Conservation (phyloP, 164 flowering plant genomes). For the Liriodendron chinense region DNA sequence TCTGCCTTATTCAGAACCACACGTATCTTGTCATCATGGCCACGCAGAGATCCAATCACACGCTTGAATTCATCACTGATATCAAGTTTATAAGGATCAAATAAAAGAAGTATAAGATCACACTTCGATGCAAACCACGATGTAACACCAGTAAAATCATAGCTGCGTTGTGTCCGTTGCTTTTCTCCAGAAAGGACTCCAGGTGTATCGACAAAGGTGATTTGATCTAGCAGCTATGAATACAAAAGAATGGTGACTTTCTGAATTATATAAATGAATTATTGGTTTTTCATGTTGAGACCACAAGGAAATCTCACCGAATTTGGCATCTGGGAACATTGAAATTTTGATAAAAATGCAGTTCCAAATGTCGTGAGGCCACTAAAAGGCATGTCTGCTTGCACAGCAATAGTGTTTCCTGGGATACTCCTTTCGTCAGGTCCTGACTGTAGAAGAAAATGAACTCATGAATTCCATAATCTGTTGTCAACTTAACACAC, state of each 20-base stretch:
- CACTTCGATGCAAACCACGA: conserved; percentile 99
- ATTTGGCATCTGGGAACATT: conserved; percentile 99
- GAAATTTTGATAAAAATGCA: conserved; percentile 93
- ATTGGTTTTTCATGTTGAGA: not conserved
- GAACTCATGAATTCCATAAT: not conserved
- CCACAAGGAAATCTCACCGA: conserved; percentile 49
- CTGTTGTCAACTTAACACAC: not conserved
- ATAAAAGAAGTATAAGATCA: conserved; percentile 84
- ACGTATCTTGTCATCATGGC: conserved; percentile 97
- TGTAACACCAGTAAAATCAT: conserved; percentile 96
- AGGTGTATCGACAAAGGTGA: conserved; percentile 94
- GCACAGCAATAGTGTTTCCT: conserved; percentile 95
- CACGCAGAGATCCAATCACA: conserved; percentile 88
- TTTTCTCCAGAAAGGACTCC: conserved; percentile 98
- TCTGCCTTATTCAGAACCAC: conserved; percentile 97
- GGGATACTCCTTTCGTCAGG: conserved; percentile 93
- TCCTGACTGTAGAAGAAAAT: conserved; percentile 55
- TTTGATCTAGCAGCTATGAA: conserved; percentile 80
- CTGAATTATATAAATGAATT: not conserved
- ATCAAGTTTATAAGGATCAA: conserved; percentile 97
- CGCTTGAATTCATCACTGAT: conserved; percentile 96
- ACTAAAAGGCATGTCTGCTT: conserved; percentile 96
- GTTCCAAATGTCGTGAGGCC: conserved; percentile 91
- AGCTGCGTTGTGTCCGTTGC: conserved; percentile 91
- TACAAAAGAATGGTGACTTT: conserved; percentile 11